Percentiles rank a stretch among this genome's conserved stretches.
Evolutionary conservation across 192 early-diverging fungal genomes (phyloP).

Genomic region (Backusella mclennaniae): DNA sequence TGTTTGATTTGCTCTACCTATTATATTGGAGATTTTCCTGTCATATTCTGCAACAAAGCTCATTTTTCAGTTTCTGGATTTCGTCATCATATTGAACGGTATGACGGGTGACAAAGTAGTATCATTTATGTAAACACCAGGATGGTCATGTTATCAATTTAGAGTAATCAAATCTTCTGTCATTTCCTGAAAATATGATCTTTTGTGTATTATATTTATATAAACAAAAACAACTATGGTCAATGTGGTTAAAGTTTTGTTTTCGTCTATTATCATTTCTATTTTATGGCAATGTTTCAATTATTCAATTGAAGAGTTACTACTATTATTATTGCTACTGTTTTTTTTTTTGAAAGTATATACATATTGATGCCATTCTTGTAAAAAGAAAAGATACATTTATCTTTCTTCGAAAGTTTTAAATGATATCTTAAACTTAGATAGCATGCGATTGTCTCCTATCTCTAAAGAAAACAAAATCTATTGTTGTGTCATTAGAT

Average conservation of each 20-base stretch:
- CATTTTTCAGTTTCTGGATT: neutral
- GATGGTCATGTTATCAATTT: neutral
- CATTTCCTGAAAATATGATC: neutral
- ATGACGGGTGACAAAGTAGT: neutral
- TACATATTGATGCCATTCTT: neutral
- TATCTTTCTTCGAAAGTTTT: neutral
- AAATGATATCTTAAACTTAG: neutral
- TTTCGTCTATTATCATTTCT: neutral
- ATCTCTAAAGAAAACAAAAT: neutral
- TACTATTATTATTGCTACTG: neutral
- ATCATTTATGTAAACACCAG: neutral
- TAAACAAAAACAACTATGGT: neutral
- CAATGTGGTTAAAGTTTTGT: neutral
- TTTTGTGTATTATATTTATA: neutral
- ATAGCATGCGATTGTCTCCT: neutral
- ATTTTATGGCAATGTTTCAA: neutral
- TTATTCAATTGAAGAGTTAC: neutral
- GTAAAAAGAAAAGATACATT: neutral
- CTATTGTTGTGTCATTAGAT: neutral
- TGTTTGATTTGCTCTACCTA: neutral
- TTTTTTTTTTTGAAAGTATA: neutral
- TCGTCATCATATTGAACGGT: neutral
- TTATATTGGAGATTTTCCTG: neutral
- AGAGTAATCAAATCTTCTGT: neutral
- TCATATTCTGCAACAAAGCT: neutral